phyloP scores from a whole-genome alignment of 306 rosid genomes.

The Pyrus bretschneideri region DNA sequence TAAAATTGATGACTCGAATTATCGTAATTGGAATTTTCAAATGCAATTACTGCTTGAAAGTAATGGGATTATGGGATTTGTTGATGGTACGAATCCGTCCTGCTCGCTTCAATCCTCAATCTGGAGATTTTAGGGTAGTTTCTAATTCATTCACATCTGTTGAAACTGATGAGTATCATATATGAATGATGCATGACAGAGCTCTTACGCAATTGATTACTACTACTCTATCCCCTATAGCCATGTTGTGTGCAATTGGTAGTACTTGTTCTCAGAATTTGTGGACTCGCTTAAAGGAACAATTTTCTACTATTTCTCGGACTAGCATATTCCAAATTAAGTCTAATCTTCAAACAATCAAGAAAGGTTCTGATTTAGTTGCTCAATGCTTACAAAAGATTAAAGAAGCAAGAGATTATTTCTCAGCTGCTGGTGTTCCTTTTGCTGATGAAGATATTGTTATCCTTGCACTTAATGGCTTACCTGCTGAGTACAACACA shows the following conservation, averaged over 20 bases:
- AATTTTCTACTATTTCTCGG: not conserved
- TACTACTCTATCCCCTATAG: not conserved
- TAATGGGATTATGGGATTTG: not conserved
- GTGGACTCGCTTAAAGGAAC: not conserved
- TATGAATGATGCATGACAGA: not conserved
- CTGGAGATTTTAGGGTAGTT: not conserved
- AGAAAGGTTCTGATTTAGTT: not conserved
- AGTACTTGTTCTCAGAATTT: not conserved
- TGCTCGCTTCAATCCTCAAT: not conserved
- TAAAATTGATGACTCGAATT: not conserved
- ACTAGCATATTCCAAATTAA: not conserved
- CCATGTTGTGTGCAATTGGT: not conserved
- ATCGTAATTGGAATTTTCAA: not conserved
- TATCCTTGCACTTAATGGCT: not conserved
- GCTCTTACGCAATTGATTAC: not conserved
- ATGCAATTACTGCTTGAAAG: not conserved
- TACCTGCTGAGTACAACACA: not conserved
- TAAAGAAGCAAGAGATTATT: not conserved
- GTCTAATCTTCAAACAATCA: not conserved
- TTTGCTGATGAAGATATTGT: not conserved
- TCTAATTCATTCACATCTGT: not conserved
- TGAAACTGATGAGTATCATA: too few species aligned
- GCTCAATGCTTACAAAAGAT: not conserved
- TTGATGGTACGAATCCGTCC: not conserved
- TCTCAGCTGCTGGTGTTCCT: not conserved